Evolutionary conservation across 2,329 filamentous ascomycete genomes (phyloP).

Genomic region (Verticillium zaregamsianum): DNA sequence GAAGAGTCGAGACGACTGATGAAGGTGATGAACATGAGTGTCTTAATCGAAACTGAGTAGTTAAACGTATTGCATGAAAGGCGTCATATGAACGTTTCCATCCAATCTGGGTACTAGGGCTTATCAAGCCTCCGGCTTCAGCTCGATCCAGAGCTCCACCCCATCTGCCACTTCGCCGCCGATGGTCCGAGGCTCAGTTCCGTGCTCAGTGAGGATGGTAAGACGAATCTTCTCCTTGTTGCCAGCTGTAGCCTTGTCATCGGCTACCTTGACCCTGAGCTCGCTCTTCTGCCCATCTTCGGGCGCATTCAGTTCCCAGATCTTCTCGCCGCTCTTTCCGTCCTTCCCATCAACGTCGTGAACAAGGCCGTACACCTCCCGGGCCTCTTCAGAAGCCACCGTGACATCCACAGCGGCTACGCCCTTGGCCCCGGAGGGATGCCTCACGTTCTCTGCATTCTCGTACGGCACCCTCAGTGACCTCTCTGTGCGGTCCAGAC

Average conservation of each 20-base stretch:
- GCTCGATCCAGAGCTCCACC: slow-evolving; percentile 1
- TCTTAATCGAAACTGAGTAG: no score
- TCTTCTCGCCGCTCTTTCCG: not conserved
- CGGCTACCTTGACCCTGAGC: not conserved
- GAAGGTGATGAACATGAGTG: no score
- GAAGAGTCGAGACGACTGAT: no score
- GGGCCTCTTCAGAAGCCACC: not conserved
- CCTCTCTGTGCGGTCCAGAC: slow-evolving; percentile 57
- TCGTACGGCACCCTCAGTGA: slow-evolving; percentile 48
- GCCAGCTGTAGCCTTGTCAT: not conserved
- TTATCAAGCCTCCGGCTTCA: not conserved
- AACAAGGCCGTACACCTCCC: not conserved
- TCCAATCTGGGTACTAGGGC: no score
- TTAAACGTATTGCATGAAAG: no score
- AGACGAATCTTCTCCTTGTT: not conserved
- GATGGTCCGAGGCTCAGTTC: not conserved
- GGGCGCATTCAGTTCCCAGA: not conserved
- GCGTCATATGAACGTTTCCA: no score
- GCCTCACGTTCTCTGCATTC: slow-evolving; percentile 31
- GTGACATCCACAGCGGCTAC: slow-evolving; percentile 21
- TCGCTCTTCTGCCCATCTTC: not conserved
- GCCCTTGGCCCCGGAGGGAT: slow-evolving; percentile 49
- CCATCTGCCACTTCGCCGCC: not conserved
- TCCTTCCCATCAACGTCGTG: not conserved
- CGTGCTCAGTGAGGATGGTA: not conserved